phyloP scores from a whole-genome alignment of 179 eudicot species.

The Amaranthus tricolor region DNA sequence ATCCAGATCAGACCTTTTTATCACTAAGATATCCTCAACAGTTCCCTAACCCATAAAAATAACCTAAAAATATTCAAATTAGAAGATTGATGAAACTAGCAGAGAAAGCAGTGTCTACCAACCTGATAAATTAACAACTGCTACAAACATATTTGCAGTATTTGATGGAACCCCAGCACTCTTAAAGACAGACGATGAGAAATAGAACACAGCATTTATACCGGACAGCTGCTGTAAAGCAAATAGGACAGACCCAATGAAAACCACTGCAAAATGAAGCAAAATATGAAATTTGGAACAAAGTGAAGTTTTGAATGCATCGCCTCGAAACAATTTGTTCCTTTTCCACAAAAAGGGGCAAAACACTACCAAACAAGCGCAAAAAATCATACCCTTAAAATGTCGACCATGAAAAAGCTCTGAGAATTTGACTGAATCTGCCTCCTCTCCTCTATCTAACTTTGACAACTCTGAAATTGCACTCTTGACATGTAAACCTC shows the following conservation, averaged over 20 bases:
- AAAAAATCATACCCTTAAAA: constrained; percentile 47
- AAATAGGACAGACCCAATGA: constrained; percentile 75
- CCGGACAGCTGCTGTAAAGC: constrained; percentile 96
- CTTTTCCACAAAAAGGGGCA: neutral
- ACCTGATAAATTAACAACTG: constrained; percentile 76
- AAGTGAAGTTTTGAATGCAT: neutral
- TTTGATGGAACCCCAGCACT: constrained; percentile 82
- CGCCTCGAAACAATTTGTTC: neutral
- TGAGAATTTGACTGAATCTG: constrained; percentile 48
- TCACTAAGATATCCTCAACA: constrained; percentile 1
- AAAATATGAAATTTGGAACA: constrained; percentile 21
- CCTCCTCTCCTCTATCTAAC: constrained; percentile 70
- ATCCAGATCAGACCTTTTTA: neutral
- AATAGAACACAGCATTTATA: constrained; percentile 92
- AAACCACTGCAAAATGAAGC: constrained; percentile 67
- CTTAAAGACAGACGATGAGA: constrained; percentile 87
- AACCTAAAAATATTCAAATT: neutral
- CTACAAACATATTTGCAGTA: constrained; percentile 69
- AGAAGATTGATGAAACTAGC: neutral
- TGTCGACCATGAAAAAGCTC: constrained; percentile 72
- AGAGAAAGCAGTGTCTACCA: constrained; percentile 32
- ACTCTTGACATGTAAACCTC: constrained; percentile 65
- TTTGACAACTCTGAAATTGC: constrained; percentile 73
- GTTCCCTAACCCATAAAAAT: neutral
- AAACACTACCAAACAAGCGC: neutral